Evolutionary conservation across 805 yeast species (phyloP), one percentile per base, ranked within the genome.

Genomic region (Candida taoyuanica): DNA sequence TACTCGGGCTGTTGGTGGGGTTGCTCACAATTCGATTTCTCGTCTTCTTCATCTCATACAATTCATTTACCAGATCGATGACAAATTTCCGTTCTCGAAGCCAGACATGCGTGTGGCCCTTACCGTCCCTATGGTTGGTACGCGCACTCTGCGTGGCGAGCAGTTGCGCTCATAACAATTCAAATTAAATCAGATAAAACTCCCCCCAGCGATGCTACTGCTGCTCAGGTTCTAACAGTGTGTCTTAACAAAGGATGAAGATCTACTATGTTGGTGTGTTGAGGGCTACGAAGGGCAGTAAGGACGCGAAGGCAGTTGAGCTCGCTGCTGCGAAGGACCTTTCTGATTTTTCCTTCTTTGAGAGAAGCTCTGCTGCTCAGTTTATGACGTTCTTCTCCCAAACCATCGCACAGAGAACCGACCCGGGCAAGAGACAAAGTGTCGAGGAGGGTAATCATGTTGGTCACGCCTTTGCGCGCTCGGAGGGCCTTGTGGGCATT

Each of bases 371-470:
- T 30, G 96, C 89, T 19, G 79, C 84, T 16, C 96, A 91, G 63
- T 91, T 93, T 65, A 85, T 91, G 95, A 78, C 95, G 4, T 93
- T 93, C 62, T 89, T 93, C 64, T 75, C 94, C 18, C 85, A 79
- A 54, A 93, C 98, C 3, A 91, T 91, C 18, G 79, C 95, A 13
- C 81, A 80, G 47, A 79, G 98, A 65, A 93, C 98, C 2, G 65
- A 71, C 29, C 71, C 91, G 1, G 95, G 96, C 33, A 91, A 87
- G 65, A 80, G 98, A 65, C 98, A 93, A 63, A 76, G 87, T 59
- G 85, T 93, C 37, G 96, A 93, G 60, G 97, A 93, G 62, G 72
- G 70, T 17, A 71, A 73, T 64, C 91, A 93, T 62, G 73, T 86
- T 8, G 97, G 96, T 6, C 98, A 93, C 62, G 91, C 88, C 0